phyloP scores from a whole-genome alignment of 78 protist species.

The Chrysochromulina parva region DNA sequence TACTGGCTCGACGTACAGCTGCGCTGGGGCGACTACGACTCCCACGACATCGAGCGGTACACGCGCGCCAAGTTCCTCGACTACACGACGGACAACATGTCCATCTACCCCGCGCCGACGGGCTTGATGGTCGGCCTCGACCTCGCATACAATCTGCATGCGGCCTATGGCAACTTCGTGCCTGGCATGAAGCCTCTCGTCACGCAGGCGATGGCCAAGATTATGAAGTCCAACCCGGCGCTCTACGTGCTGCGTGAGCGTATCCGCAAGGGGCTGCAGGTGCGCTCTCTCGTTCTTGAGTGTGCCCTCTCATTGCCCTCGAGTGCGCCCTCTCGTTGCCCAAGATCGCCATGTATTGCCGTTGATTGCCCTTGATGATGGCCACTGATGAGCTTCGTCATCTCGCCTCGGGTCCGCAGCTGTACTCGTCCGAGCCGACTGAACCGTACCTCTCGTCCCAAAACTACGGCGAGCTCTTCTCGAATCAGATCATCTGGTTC shows the following conservation, averaged over 20 bases:
- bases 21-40: conserved; percentile 97
- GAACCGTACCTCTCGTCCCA: conserved; percentile 81
- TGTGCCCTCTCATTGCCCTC: no score
- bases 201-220: conserved; percentile 95
- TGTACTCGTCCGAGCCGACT: conserved; percentile 88
- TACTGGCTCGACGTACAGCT: conserved; percentile 99
- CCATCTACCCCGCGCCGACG: conserved; percentile 98
- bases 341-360: no score
- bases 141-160: conserved; percentile 96
- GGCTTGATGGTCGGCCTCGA: conserved; percentile 98
- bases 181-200: conserved; percentile 89
- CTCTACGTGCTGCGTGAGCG: conserved; percentile 97
- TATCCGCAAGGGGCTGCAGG: conserved; percentile 93
- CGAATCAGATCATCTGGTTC: conserved; percentile 90
- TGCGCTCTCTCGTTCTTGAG: no score
- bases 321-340: no score
- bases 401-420: conserved; percentile 63
- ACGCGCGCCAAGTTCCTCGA: conserved; percentile 97
- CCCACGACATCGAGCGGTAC: conserved; percentile 93
- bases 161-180: conserved; percentile 91
- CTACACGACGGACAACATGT: conserved; percentile 95
- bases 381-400: no score
- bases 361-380: no score
- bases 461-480: conserved; percentile 97
- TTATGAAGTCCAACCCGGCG: conserved; percentile 96